Conservation (phyloP, 2,329 filamentous ascomycete genomes). For the Arthrobotrys pseudoclavata region DNA sequence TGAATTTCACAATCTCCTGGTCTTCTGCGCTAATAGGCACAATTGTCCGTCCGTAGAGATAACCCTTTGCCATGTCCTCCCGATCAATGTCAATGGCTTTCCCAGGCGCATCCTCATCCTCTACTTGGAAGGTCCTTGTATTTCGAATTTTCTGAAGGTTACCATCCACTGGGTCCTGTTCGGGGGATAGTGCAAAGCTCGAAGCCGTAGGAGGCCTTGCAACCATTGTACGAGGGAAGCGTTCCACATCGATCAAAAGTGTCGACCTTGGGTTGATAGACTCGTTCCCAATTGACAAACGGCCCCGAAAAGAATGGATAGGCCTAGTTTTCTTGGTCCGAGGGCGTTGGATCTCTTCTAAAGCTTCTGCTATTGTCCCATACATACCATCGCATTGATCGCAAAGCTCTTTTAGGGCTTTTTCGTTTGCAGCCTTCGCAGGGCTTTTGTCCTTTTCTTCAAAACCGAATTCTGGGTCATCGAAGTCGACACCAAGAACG, state of each 20-base stretch:
- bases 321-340: constrained; percentile 81
- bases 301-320: constrained; percentile 82
- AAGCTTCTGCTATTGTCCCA: constrained; percentile 87
- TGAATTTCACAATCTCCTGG: constrained; percentile 86
- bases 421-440: constrained; percentile 83
- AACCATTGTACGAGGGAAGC: constrained; percentile 87
- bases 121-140: constrained; percentile 83
- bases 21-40: constrained; percentile 91
- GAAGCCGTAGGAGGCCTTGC: constrained; percentile 82
- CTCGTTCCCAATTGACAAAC: constrained; percentile 82
- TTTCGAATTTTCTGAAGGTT: constrained; percentile 79
- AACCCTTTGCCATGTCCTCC: constrained; percentile 91
- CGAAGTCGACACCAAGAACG: constrained; percentile 90
- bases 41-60: constrained; percentile 90
- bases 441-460: constrained; percentile 88
- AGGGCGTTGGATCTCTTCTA: constrained; percentile 82
- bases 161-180: constrained; percentile 63
- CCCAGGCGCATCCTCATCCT: constrained; percentile 79
- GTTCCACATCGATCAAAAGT: constrained; percentile 85
- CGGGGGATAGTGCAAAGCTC: constrained; percentile 76
- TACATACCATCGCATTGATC: constrained; percentile 79
- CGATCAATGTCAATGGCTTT: constrained; percentile 85
- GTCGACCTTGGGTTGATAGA: constrained; percentile 77
- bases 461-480: constrained; percentile 87
- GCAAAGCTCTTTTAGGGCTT: constrained; percentile 74